Conservation (phyloP, 495 filamentous ascomycete species). For the Penicillium ochrochloron region DNA sequence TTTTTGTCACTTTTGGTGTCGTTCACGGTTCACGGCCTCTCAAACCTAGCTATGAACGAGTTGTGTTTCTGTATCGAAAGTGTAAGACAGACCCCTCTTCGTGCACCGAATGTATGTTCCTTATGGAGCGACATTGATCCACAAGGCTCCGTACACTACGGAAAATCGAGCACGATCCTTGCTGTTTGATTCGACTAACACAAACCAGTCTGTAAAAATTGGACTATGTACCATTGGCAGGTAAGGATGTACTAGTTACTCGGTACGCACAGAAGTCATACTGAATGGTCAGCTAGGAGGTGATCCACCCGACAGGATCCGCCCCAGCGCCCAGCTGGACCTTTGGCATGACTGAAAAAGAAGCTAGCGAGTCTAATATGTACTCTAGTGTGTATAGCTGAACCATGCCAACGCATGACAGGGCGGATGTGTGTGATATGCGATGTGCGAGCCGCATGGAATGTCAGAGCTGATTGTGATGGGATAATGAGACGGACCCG, state of each 20-base stretch:
- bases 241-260: not conserved
- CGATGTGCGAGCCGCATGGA: conserved; percentile 26
- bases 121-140: not conserved
- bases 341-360: not conserved
- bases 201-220: not conserved
- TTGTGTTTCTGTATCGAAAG: not conserved
- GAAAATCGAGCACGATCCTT: not conserved
- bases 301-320: conserved; percentile 2
- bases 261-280: not conserved
- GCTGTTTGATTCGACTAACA: not conserved
- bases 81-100: not conserved
- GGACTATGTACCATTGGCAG: too few species aligned
- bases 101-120: not conserved
- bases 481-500: not conserved
- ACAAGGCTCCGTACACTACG: not conserved
- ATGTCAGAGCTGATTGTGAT: conserved; percentile 7
- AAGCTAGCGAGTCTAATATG: conserved; percentile 8
- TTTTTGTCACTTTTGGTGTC: not conserved
- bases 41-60: not conserved
- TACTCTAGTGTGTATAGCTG: conserved; percentile 14
- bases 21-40: too few species aligned
- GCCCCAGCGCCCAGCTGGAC: not conserved
- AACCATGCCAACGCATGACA: conserved; percentile 7
- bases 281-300: not conserved
- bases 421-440: conserved; percentile 21